A percentile compares a stretch with the other conserved stretches of the same genome.
Conservation (phyloP, 1,139 yeast genomes). For the Spathaspora jeffriesii region DNA sequence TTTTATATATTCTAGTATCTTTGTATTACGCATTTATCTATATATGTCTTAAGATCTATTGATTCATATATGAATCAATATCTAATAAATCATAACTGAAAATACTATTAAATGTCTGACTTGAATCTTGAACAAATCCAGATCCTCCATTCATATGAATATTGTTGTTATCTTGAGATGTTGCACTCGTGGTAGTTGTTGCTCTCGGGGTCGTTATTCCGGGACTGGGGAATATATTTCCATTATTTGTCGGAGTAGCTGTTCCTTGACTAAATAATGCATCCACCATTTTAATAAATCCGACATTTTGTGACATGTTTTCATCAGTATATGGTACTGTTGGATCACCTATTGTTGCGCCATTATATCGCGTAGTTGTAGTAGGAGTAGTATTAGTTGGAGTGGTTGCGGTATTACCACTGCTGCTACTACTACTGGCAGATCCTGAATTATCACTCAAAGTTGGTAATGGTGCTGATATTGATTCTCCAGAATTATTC, state of each 20-base stretch:
- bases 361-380: neutral
- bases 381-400: neutral
- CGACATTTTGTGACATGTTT: slow-evolving; percentile 6
- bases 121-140: neutral
- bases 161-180: neutral
- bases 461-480: slow-evolving; percentile 1
- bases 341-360: neutral
- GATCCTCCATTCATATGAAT: neutral
- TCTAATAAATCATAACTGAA: slow-evolving; percentile 10
- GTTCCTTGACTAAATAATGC: slow-evolving; percentile 8
- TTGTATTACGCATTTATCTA: no score
- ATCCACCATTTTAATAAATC: slow-evolving; percentile 10
- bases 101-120: slow-evolving; percentile 10
- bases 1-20: no score
- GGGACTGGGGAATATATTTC: neutral
- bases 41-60: neutral
- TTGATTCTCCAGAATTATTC: neutral
- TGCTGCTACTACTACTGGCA: neutral
- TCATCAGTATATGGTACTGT: slow-evolving; percentile 1
- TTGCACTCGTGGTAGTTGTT: neutral
- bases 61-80: slow-evolving; percentile 6
- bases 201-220: neutral
- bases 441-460: neutral
- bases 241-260: neutral
- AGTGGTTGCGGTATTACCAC: neutral